Percentiles rank a stretch among this genome's conserved stretches.
These are phyloP conservation scores for Colletotrichum musae DNA, from an alignment of 2,329 filamentous ascomycete genomes.

Conservation along the genomic window DNA sequence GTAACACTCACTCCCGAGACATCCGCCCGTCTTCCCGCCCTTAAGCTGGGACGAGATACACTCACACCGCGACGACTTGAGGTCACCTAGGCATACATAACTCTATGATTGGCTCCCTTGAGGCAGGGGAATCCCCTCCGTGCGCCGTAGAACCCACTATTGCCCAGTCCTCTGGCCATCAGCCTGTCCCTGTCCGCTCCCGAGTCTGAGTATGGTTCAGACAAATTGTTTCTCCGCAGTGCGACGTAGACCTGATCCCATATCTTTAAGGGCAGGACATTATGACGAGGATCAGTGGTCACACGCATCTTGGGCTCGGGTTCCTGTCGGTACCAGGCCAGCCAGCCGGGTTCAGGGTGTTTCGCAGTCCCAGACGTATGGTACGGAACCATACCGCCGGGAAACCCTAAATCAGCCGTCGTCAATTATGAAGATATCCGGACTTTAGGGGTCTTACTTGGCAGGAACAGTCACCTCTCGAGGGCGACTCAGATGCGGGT, in stretches of 20 bases:
- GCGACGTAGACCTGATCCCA: background rate
- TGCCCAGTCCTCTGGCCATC: background rate
- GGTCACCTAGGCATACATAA: background rate
- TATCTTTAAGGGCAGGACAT: background rate
- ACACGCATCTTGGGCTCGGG: background rate
- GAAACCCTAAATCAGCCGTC: constrained; percentile 12
- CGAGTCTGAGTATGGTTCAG: background rate
- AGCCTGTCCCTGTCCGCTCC: background rate
- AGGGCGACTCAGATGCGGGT: background rate
- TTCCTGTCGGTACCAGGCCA: background rate
- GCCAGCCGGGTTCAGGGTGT: background rate
- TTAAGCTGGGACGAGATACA: background rate
- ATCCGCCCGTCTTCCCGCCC: constrained; percentile 3
- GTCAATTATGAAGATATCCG: no score
- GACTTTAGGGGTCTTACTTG: background rate
- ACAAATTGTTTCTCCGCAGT: background rate
- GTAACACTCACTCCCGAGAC: constrained; percentile 12
- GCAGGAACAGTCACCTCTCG: background rate
- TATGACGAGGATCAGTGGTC: background rate
- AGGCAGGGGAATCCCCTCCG: background rate
- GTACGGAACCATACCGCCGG: constrained; percentile 6
- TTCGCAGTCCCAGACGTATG: background rate
- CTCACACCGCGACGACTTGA: background rate
- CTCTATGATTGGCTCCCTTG: background rate
- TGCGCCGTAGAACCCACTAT: background rate